These are phyloP conservation scores for Durotheca rogersii DNA, from an alignment of 495 filamentous ascomycete species.

Conservation along the genomic window DNA sequence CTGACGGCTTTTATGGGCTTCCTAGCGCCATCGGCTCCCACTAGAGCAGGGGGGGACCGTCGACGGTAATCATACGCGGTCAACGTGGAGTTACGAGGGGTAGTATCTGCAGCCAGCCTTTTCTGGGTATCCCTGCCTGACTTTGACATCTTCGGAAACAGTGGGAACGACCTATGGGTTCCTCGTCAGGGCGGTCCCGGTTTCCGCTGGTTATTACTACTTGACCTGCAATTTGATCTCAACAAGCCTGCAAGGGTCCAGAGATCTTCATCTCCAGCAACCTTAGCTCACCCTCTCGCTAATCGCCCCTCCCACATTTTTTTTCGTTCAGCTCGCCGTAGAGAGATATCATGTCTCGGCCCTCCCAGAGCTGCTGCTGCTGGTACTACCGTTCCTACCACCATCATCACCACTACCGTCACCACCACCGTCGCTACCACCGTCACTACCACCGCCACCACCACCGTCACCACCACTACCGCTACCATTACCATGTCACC, in stretches of 20 bases:
- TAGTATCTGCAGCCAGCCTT: slow-evolving; percentile 32
- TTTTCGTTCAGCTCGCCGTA: slow-evolving; percentile 23
- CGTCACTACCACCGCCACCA: too few relatives aligned
- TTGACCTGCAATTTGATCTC: slow-evolving; percentile 30
- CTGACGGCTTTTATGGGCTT: slow-evolving; percentile 31
- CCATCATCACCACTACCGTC: too few relatives aligned
- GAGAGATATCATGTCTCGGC: slow-evolving; percentile 30
- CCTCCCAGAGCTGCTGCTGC: slow-evolving; percentile 24
- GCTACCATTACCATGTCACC: too few relatives aligned
- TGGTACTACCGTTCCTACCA: too few relatives aligned
- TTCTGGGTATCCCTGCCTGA: slow-evolving; percentile 30
- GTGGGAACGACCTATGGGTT: slow-evolving; percentile 28
- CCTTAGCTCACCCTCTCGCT: slow-evolving; percentile 27
- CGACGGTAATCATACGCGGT: slow-evolving; percentile 32
- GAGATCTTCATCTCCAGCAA: slow-evolving; percentile 33
- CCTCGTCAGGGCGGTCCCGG: slow-evolving; percentile 22
- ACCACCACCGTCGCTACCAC: too few relatives aligned
- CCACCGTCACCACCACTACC: too few relatives aligned
- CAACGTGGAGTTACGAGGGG: slow-evolving; percentile 34
- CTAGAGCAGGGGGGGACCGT: slow-evolving; percentile 29
- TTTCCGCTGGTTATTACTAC: slow-evolving; percentile 32
- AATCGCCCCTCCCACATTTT: slow-evolving; percentile 30
- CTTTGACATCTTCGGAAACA: slow-evolving; percentile 32
- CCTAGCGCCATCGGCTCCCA: slow-evolving; percentile 34
- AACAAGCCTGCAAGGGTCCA: slow-evolving; percentile 25